Evolutionary conservation across 306 rosid genomes (phyloP).

Genomic region (Ochetophila trinervis): DNA sequence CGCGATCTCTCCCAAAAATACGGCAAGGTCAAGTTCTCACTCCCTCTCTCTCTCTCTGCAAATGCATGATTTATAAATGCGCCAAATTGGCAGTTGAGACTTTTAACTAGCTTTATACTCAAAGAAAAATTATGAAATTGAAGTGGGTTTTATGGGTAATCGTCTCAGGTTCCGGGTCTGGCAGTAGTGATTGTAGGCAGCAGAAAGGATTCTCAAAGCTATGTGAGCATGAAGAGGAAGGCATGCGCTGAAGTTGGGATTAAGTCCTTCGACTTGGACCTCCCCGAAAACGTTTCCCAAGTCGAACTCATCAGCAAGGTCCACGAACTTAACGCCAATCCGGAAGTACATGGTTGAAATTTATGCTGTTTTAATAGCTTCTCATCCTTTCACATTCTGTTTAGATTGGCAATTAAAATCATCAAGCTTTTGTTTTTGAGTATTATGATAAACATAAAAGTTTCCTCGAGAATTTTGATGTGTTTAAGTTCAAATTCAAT

Average conservation of each 20-base stretch:
- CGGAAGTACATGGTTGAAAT: slow-evolving; percentile 70
- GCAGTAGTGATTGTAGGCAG: slow-evolving; percentile 88
- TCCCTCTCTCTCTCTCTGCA: background rate
- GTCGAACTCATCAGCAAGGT: slow-evolving; percentile 58
- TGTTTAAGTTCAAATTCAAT: background rate
- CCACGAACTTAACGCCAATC: slow-evolving; percentile 57
- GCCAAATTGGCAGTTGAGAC: background rate
- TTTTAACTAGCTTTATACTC: background rate
- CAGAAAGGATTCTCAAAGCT: slow-evolving; percentile 87
- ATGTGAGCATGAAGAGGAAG: slow-evolving; percentile 79
- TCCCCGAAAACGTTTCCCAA: slow-evolving; percentile 66
- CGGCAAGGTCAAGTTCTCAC: slow-evolving; percentile 53
- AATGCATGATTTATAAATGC: background rate
- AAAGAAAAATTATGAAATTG: no score
- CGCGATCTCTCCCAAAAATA: slow-evolving; percentile 53
- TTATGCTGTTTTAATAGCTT: background rate
- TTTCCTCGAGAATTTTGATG: no score
- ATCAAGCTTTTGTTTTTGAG: background rate
- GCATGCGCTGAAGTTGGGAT: slow-evolving; percentile 89
- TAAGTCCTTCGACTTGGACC: slow-evolving; percentile 69
- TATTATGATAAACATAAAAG: no score
- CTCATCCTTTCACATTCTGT: background rate
- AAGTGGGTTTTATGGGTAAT: background rate
- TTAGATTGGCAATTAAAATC: background rate
- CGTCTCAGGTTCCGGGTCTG: slow-evolving; percentile 71